Percentiles rank a stretch among this genome's conserved stretches.
phyloP scores from a whole-genome alignment of 106 monocot species.

The Apostasia shenzhenica region DNA sequence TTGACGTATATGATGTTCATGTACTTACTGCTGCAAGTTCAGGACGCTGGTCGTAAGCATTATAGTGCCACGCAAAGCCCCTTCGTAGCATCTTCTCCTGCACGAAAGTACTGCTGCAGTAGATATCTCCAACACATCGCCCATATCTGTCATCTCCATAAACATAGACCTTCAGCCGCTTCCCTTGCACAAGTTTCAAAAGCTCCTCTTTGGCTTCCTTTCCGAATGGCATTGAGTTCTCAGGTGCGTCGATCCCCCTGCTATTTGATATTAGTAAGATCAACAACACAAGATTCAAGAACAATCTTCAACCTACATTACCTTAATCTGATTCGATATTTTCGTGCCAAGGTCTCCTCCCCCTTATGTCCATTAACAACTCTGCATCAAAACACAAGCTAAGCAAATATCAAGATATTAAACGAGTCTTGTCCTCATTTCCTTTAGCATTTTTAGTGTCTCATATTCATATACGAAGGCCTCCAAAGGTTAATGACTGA shows the following conservation, averaged over 20 bases:
- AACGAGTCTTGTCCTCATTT: neutral
- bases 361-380: slow-evolving; percentile 37
- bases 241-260: slow-evolving; percentile 95
- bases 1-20: neutral
- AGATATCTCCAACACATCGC: slow-evolving; percentile 73
- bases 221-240: slow-evolving; percentile 82
- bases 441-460: no score
- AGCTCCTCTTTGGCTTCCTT: slow-evolving; percentile 80
- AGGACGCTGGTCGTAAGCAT: slow-evolving; percentile 67
- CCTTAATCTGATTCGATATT: slow-evolving; percentile 90
- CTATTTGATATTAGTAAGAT: neutral
- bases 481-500: no score
- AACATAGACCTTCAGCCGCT: slow-evolving; percentile 40
- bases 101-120: slow-evolving; percentile 51
- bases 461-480: no score
- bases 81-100: slow-evolving; percentile 82
- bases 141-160: slow-evolving; percentile 66
- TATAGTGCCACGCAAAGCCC: slow-evolving; percentile 87
- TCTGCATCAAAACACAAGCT: slow-evolving; percentile 16
- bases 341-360: slow-evolving; percentile 53
- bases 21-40: slow-evolving; percentile 60
- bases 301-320: neutral
- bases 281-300: neutral
- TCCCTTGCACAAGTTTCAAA: slow-evolving; percentile 64
- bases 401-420: neutral